A percentile compares a stretch with the other conserved stretches of the same genome.
phyloP scores from a whole-genome alignment of 2,329 filamentous ascomycete genomes.

The Verticillium zaregamsianum region DNA sequence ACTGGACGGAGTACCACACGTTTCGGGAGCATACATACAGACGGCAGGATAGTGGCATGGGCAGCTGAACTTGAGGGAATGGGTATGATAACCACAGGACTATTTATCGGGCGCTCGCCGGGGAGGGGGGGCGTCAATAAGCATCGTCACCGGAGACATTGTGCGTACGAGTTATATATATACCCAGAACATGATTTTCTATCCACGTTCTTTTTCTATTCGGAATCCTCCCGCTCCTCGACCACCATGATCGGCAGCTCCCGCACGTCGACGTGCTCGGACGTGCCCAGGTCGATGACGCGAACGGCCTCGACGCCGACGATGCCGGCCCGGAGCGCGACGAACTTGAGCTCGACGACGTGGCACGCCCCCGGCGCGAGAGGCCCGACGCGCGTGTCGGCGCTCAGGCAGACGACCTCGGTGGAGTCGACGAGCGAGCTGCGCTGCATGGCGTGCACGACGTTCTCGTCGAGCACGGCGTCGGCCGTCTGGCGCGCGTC shows the following conservation, averaged over 20 bases:
- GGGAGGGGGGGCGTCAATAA: background rate
- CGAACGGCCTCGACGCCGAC: constrained; percentile 68
- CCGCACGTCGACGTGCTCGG: constrained; percentile 73
- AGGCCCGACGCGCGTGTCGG: constrained; percentile 70
- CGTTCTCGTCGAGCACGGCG: constrained; percentile 67
- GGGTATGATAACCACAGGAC: background rate
- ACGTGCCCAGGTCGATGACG: constrained; percentile 67
- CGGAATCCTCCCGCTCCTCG: constrained; percentile 19
- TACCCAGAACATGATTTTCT: background rate
- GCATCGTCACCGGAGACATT: background rate
- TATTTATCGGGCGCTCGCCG: background rate
- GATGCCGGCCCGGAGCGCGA: constrained; percentile 63
- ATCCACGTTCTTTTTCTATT: background rate
- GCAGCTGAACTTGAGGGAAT: background rate
- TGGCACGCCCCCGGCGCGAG: constrained; percentile 70
- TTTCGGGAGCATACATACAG: background rate
- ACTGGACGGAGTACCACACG: constrained; percentile 1
- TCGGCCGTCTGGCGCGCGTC: constrained; percentile 46
- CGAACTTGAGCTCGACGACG: constrained; percentile 67
- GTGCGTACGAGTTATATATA: background rate
- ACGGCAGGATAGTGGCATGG: background rate
- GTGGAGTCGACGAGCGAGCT: constrained; percentile 58
- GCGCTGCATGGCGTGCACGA: constrained; percentile 68
- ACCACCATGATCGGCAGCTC: constrained; percentile 69
- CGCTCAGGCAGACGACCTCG: constrained; percentile 70